Evolutionary conservation across 2,329 filamentous ascomycete genomes (phyloP), one percentile per base, ranked within the genome.

Genomic region (Hypoxylon rubiginosum): DNA sequence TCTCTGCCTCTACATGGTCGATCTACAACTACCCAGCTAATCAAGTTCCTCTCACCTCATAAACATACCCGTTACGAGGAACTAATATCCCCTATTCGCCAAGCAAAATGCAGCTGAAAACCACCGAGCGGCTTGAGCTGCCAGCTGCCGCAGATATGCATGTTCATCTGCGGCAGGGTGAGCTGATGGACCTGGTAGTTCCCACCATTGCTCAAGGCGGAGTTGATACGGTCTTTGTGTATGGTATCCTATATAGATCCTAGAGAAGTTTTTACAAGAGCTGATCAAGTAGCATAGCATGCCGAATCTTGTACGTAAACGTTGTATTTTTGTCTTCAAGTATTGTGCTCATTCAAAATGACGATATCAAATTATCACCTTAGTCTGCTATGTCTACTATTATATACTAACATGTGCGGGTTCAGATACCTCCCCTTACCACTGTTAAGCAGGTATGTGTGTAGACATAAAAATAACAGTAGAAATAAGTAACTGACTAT

Each of bases 151-250:
- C 89, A 56, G 90, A 92, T 78, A 88, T 91, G 79, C 88, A 90
- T 73, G 90, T 92, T 72, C 91, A 93, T 78, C 82, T 93, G 71
- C 87, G 91, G 30, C 88, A 92, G 77, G 90, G 86, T 19, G 82
- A 85, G 63, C 86, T 89, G 83, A 89, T 90, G 85, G 82, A 85
- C 62, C 74, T 84, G 15, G 84, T 88, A 48, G 83, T 82, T 30
- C 85, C 85, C 28, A 83, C 81, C 15, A 85, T 88, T 66, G 83
- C 85, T 56, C 77, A 83, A 64, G 90, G 90, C 70, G 91, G 90
- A 53, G 88, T 91, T 69, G 87, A 91, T 74, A 88, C 88, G 11
- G 89, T 83, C 59, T 85, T 83, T 76, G 85, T 87, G 68, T 66
- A 69, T 52, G 60, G 21, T 53, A 10, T 55, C 59, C 15, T n/a